These are phyloP conservation scores for Penicillium lividum DNA, from an alignment of 495 filamentous ascomycete species.

Conservation along the genomic window DNA sequence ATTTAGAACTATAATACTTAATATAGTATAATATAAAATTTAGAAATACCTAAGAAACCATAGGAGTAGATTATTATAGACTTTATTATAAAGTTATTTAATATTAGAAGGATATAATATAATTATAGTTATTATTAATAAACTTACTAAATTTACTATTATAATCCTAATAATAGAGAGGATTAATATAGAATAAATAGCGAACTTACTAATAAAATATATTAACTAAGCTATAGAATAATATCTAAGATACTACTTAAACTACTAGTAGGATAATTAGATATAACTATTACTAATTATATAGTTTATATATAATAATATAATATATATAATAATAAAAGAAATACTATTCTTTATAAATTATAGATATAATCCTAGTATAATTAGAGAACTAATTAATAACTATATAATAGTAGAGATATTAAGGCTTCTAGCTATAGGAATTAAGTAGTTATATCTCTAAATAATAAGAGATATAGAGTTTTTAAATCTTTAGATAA, in stretches of 20 bases:
- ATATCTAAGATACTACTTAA: constrained; percentile 10
- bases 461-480: constrained; percentile 19
- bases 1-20: not conserved
- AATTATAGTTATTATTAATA: not conserved
- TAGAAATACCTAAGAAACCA: no score
- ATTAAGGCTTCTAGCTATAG: not conserved
- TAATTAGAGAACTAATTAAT: no score
- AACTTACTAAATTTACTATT: not conserved
- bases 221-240: constrained; percentile 10
- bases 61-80: constrained; percentile 3
- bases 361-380: no score
- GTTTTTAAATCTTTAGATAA: not conserved
- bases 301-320: constrained; percentile 17
- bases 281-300: constrained; percentile 2
- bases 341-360: constrained; percentile 1
- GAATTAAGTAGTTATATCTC: no score
- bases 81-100: not conserved
- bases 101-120: not conserved
- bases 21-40: not conserved
- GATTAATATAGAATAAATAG: not conserved
- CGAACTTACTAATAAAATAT: not conserved
- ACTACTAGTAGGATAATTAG: constrained; percentile 13
- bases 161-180: not conserved
- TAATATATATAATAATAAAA: constrained; percentile 1
- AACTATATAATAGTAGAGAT: not conserved